Base-by-base conservation (phyloP, 2,329 filamentous ascomycete genomes). In the Scleromitrula shiraiana region DNA sequence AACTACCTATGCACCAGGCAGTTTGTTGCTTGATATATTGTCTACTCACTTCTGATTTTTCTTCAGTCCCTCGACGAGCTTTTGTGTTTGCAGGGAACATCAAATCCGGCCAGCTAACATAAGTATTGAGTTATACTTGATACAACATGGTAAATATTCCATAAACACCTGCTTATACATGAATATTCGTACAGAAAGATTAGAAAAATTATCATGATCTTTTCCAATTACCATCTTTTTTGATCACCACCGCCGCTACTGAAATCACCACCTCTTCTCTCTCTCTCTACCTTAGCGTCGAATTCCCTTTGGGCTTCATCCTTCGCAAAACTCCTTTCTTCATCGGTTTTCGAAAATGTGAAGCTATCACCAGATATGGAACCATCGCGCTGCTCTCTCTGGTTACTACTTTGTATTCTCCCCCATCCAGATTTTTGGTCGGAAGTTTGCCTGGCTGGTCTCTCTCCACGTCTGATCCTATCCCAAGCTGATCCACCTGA, bases 401-500 rank as follows among this genome's bases (percentile, higher is more conserved):
- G 44, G 23, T 26, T 46, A 8, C 32, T 37, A 2, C 37, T 43
- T 41, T 48, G 52, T 26, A 53, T 32, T 43, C 43, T 54, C 10
- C 38, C 15, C 52, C 53, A 56, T 5, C 45, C 47, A 15, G 47
- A 54, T 24, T 49, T 20, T 15, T 48, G 27, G n/a, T 32, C 35
- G 26, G 37, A 45, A 32, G 36, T n/a, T 38, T 19, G 37, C 27
- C 19, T 41, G 38, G 42, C 20, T 8, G 50, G 33, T 19, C 42
- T 52, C 32, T 51, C 48, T 12, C 60, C 57, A 36, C 54, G 54
- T 35, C 62, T 52, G 43, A 65, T 38, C 38, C 59, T 57, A 1
- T 65, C 63, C 63, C 63, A 65, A n/a, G 58, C 57, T 30, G 62
- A 65, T 4, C 55, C 61, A 23, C 35, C 37, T 5, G 32, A 27